phyloP scores from a whole-genome alignment of 257 asterid genomes.

The Ballota nigra region DNA sequence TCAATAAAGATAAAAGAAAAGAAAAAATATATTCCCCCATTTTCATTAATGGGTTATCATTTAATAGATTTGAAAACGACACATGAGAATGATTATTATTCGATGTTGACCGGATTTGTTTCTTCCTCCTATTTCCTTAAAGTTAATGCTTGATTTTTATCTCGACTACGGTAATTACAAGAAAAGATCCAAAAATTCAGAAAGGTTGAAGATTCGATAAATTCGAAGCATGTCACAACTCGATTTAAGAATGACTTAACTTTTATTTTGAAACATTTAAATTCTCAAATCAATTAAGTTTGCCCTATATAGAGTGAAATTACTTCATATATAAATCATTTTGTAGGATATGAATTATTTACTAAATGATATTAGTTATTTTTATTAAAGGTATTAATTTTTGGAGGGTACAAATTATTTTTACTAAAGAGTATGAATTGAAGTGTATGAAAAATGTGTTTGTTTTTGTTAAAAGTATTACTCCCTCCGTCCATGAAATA shows the following conservation, averaged over 20 bases:
- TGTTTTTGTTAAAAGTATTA: too few species aligned
- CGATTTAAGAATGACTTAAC: too few species aligned
- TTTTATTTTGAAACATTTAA: too few species aligned
- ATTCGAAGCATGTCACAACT: neutral
- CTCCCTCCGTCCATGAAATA: too few species aligned
- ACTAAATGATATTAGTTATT: too few species aligned
- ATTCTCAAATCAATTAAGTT: neutral
- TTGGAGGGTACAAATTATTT: too few species aligned
- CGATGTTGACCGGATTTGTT: neutral
- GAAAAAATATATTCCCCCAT: constrained; percentile 14
- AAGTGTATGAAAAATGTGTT: too few species aligned
- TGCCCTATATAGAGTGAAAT: too few species aligned
- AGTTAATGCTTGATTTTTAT: neutral
- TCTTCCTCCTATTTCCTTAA: neutral
- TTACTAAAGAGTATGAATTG: too few species aligned
- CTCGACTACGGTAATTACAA: neutral
- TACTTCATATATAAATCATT: too few species aligned
- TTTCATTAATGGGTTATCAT: constrained; percentile 15
- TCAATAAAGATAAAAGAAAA: neutral
- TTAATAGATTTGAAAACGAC: constrained; percentile 18
- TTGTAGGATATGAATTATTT: too few species aligned
- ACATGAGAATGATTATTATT: neutral
- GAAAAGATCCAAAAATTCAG: neutral
- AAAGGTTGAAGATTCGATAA: neutral
- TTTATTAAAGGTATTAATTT: too few species aligned